Base-by-base conservation (phyloP, 768 basidiomycete species). In the Hygrophoropsis aurantiaca region DNA sequence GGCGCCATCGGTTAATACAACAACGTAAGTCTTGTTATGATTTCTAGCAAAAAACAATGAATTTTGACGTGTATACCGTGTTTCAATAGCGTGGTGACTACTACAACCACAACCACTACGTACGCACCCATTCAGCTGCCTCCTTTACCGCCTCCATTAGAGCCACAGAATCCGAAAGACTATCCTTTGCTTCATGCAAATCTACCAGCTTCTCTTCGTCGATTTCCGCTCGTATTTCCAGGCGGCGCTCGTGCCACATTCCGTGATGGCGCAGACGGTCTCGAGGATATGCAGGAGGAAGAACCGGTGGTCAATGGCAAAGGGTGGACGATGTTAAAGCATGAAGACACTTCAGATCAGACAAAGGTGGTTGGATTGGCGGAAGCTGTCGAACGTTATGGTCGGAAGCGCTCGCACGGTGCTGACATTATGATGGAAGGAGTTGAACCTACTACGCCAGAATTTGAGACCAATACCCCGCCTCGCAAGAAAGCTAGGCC, bases 111-210 rank as follows among this genome's bases (percentile, higher is more conserved):
- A 2, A 93, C 90, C 1, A 93, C 91, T 2, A 82, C 85, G 10
- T 91, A 93, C 70, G 85, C 90, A 46, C 90, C 90, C n/a, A 90
- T 93, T 52, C 85, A 81, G 32, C 64, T 93, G 2, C 90, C 90
- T 2, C 69, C 84, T 7, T 67, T 92, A 2, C 88, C 90, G 8
- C 69, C 82, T 3, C 88, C 87, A 3, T 67, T 78, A 1, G 77
- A 81, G 9, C 87, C 88, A 18, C 85, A 84, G 56, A 86, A 91
- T 63, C 77, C 84, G 6, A 91, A 92, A 68, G 74, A 76, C 46
- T 93, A 90, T 59, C 90, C 90, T 3, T 71, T 93, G 21, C 68
- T 89, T 35, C 79, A 87, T 66, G 85, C 87, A 13, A 80, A 74
- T 46, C 71, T 93, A n/a, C 90, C 90, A 1, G 60, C 74, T 44